phyloP scores from a whole-genome alignment of 1,139 yeast genomes.

The Pichia sp. region DNA sequence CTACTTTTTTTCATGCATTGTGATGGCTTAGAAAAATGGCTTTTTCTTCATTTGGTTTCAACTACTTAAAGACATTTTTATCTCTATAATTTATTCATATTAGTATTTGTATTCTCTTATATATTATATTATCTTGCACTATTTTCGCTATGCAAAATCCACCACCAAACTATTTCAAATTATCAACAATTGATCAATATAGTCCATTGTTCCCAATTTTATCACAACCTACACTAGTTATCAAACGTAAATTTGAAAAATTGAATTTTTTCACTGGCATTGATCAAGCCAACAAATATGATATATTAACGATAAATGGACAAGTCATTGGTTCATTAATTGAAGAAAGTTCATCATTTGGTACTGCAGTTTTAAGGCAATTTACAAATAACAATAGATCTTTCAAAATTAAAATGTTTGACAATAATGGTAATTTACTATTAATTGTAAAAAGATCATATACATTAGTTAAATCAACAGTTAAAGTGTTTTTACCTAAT shows the following conservation, averaged over 20 bases:
- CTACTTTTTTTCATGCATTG: too few relatives aligned
- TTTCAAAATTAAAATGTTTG: conserved; percentile 73
- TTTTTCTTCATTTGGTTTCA: too few relatives aligned
- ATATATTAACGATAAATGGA: conserved; percentile 66
- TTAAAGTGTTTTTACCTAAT: conserved; percentile 59
- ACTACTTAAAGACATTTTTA: too few relatives aligned
- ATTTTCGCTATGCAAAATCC: too few relatives aligned
- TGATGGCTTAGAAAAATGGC: too few relatives aligned
- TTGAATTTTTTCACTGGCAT: conserved; percentile 81
- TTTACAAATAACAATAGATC: conserved; percentile 78
- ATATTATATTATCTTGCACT: too few relatives aligned
- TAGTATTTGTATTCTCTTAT: too few relatives aligned
- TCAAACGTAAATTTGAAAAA: conserved; percentile 80
- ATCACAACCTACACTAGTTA: conserved; percentile 67
- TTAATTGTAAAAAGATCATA: conserved; percentile 74
- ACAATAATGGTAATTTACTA: conserved; percentile 58
- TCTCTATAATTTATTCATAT: too few relatives aligned
- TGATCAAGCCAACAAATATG: conserved; percentile 80
- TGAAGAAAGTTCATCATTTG: conserved; percentile 67
- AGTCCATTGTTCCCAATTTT: not conserved
- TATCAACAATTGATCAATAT: not conserved
- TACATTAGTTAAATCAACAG: conserved; percentile 79
- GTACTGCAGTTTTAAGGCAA: conserved; percentile 69
- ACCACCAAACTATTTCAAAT: not conserved
- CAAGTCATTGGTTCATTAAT: conserved; percentile 69